phyloP scores from a whole-genome alignment of 768 basidiomycete species.

The Artomyces pyxidatus region DNA sequence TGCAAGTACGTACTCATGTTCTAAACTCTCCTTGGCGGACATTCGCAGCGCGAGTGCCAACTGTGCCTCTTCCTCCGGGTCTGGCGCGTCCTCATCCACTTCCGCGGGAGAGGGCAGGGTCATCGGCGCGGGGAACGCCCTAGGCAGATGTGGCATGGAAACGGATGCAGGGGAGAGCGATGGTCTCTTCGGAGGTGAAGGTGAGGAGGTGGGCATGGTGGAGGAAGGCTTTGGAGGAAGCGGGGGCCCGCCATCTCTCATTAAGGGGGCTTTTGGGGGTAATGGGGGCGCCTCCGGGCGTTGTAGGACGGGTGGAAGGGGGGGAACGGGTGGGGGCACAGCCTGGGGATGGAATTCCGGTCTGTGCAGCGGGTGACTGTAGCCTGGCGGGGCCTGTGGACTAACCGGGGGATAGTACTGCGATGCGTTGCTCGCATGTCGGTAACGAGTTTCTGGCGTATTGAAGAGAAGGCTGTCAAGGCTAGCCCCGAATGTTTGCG shows the following conservation, averaged over 20 bases:
- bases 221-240: conserved; percentile 4
- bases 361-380: neutral
- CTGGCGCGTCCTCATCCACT: neutral
- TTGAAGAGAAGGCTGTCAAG: neutral
- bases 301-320: no score
- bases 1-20: conserved; percentile 3
- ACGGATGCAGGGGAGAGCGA: conserved; percentile 4
- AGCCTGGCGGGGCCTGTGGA: neutral
- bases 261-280: conserved; percentile 7
- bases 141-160: neutral
- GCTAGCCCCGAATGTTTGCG: neutral
- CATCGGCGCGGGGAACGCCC: conserved; percentile 10
- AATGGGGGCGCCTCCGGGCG: conserved; percentile 3
- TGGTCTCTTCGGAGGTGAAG: neutral
- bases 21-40: conserved; percentile 4
- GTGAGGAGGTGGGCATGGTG: conserved; percentile 1
- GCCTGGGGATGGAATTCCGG: neutral
- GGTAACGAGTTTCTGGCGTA: neutral
- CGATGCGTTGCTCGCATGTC: neutral
- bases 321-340: neutral
- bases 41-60: neutral
- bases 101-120: conserved; percentile 9
- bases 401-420: neutral
- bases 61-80: neutral
- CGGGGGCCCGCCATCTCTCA: neutral